Conservation (phyloP, 2,329 filamentous ascomycete genomes). For the Hypoxylon sp. region DNA sequence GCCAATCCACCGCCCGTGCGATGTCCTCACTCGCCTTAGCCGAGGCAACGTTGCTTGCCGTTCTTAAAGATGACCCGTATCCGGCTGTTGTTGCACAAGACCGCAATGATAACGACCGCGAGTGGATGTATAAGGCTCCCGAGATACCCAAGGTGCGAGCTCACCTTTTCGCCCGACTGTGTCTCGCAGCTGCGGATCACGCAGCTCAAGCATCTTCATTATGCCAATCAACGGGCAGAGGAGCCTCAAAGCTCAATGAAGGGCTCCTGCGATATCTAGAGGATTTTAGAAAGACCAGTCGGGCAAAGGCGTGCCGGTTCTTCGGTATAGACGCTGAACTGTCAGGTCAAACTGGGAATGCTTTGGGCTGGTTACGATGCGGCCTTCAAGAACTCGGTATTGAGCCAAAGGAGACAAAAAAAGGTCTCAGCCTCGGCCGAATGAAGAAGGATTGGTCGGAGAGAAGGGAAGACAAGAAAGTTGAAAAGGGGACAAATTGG, state of each 20-base stretch:
- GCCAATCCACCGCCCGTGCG: slow-evolving; percentile 67
- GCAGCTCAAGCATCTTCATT: slow-evolving; percentile 78
- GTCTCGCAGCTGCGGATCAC: slow-evolving; percentile 89
- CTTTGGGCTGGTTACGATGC: slow-evolving; percentile 87
- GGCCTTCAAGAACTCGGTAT: slow-evolving; percentile 83
- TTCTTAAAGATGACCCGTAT: slow-evolving; percentile 95
- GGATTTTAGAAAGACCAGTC: slow-evolving; percentile 80
- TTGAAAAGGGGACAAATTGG: slow-evolving; percentile 82
- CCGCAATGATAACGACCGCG: slow-evolving; percentile 85
- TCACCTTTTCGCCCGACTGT: slow-evolving; percentile 88
- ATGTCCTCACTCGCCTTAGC: slow-evolving; percentile 80
- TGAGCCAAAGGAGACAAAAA: slow-evolving; percentile 66
- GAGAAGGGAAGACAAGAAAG: slow-evolving; percentile 81
- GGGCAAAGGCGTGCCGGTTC: slow-evolving; percentile 90
- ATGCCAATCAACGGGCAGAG: slow-evolving; percentile 59
- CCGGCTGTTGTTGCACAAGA: slow-evolving; percentile 85
- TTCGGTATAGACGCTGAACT: slow-evolving; percentile 91
- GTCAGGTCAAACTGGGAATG: slow-evolving; percentile 84
- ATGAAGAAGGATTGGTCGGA: slow-evolving; percentile 80
- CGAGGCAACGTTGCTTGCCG: slow-evolving; percentile 90
- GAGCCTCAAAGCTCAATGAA: slow-evolving; percentile 70
- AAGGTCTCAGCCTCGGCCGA: slow-evolving; percentile 64
- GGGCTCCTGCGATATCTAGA: slow-evolving; percentile 80
- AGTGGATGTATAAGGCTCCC: slow-evolving; percentile 97
- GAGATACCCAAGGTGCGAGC: slow-evolving; percentile 91